Percentiles rank a stretch among this genome's conserved stretches.
These are phyloP conservation scores for Aspergillus ibericus DNA, from an alignment of 2,329 filamentous ascomycete genomes.

Conservation along the genomic window DNA sequence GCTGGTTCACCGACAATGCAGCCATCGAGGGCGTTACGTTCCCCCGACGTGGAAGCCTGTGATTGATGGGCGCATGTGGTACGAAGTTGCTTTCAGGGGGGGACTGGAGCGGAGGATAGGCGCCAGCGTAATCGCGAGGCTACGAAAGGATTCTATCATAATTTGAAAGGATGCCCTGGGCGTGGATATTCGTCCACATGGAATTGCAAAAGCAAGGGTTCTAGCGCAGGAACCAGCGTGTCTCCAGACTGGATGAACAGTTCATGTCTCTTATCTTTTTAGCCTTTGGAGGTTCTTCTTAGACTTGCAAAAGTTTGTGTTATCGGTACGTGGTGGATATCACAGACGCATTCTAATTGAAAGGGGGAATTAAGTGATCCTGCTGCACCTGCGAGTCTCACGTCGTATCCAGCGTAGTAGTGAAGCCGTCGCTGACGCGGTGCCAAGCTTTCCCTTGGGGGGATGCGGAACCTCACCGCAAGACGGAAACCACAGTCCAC, in stretches of 20 bases:
- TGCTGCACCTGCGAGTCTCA: not conserved
- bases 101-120: not conserved
- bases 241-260: constrained; percentile 3
- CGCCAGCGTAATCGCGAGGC: not conserved
- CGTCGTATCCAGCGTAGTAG: not conserved
- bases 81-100: not conserved
- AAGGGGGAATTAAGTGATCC: not conserved
- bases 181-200: not conserved
- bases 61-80: constrained; percentile 18
- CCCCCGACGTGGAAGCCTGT: constrained; percentile 70
- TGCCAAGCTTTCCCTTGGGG: constrained; percentile 11
- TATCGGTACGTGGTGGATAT: constrained; percentile 7
- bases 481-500: not conserved
- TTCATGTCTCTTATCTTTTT: not conserved
- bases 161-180: not conserved
- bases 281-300: not conserved
- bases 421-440: not conserved
- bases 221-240: not conserved
- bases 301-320: constrained; percentile 10
- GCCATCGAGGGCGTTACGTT: constrained; percentile 84
- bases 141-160: not conserved
- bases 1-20: constrained; percentile 89
- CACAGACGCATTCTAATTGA: constrained; percentile 3
- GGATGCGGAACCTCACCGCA: constrained; percentile 8
- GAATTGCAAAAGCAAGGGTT: not conserved